Base-by-base conservation (phyloP, 164 flowering plant genomes). In the Piper longum region DNA sequence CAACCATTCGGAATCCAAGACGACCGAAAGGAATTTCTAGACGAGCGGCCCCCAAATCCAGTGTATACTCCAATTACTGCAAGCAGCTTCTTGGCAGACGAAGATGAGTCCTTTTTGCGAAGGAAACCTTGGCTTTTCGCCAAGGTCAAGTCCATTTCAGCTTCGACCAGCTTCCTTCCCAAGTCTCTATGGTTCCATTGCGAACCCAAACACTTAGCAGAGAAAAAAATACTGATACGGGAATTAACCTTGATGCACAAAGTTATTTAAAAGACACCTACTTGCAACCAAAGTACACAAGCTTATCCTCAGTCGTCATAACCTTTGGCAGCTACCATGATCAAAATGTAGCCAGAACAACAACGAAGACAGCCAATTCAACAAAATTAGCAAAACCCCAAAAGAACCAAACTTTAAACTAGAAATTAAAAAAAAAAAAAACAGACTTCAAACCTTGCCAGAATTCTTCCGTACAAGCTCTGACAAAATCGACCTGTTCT, bases 41-140 rank as follows among this genome's bases (percentile, higher is more conserved):
- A 5, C 48, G 11, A 44, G 48, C 11, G 48, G 11, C 48, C 48
- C 11, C 48, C 48, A 44, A 44, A 44, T 44, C 48, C 48, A 44
- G 48, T 44, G 11, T 44, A 44, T 5, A 44, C 48, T 44, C 11
- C 48, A 44, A 44, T 44, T 44, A 44, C 48, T 44, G 11, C 48
- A 44, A 44, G 48, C 6, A 44, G 48, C 48, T 44, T 44, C 11
- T 44, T 5, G 48, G 2, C 11, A 44, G 89, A 77, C 36, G 79
- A 69, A 67, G 85, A 67, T 12, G 71, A 83, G 75, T 72, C 77
- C 70, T 75, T 73, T 57, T 65, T 73, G 72, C 75, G 79, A 17
- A 91, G 85, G 70, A 73, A 91, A 41, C 96, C 98, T 75, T 79
- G 91, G 77, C 96, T 95, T 81, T 85, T 95, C 4, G 96, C 97